A percentile compares a stretch with the other conserved stretches of the same genome.
Evolutionary conservation across 352 stramenopile species (phyloP).

Genomic region (Phytophthora vignae): DNA sequence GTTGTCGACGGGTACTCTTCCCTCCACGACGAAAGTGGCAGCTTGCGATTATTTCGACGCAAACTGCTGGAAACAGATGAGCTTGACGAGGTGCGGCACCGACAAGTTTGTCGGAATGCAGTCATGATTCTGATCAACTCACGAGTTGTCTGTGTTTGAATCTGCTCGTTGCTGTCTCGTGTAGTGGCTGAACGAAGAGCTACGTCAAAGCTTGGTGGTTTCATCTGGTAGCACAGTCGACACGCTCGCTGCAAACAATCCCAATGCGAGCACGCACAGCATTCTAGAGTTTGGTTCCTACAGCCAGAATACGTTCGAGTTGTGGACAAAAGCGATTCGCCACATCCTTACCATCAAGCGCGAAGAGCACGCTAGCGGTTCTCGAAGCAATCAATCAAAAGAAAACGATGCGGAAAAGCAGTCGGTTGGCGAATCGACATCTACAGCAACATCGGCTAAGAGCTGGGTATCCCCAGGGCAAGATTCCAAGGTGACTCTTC

Average conservation of each 20-base stretch:
- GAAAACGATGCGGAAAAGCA: conserved; percentile 23
- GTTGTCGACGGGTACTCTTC: conserved; percentile 43
- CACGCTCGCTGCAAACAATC: conserved; percentile 60
- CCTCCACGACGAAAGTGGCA: conserved; percentile 37
- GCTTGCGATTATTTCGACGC: conserved; percentile 69
- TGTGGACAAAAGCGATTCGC: conserved; percentile 87
- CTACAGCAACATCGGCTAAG: conserved; percentile 3
- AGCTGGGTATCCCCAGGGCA: conserved; percentile 84
- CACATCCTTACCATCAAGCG: conserved; percentile 69
- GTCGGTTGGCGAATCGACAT: conserved; percentile 7
- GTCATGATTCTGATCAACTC: not conserved
- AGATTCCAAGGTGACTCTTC: conserved; percentile 82
- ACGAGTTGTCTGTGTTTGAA: not conserved
- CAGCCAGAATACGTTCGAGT: conserved; percentile 86
- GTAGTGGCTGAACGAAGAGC: conserved; percentile 79
- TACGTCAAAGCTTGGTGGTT: conserved; percentile 65
- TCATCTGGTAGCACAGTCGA: conserved; percentile 52
- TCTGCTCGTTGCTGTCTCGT: conserved; percentile 2
- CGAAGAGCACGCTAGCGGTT: conserved; percentile 34
- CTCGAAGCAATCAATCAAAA: conserved; percentile 30
- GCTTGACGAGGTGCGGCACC: conserved; percentile 73
- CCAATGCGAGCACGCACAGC: conserved; percentile 63
- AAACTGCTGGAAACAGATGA: conserved; percentile 81
- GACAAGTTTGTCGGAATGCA: not conserved
- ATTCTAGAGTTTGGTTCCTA: conserved; percentile 84